These are phyloP conservation scores for Penicillium griseofulvum DNA, from an alignment of 2,329 filamentous ascomycete species.

Conservation along the genomic window DNA sequence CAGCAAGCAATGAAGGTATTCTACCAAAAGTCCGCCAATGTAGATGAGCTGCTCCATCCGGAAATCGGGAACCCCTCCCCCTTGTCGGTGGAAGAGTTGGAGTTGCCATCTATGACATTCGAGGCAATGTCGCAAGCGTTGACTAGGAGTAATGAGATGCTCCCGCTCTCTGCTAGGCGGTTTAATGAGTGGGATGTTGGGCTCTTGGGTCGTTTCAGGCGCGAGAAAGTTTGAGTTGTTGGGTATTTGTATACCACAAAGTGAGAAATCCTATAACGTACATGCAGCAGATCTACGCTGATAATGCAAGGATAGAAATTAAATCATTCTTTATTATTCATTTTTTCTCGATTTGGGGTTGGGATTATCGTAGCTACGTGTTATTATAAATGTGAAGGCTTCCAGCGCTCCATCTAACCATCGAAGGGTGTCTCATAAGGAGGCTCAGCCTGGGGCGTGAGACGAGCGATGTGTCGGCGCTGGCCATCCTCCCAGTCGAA, in stretches of 20 bases:
- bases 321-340: background rate
- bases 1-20: slow-evolving; percentile 59
- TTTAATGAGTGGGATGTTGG: slow-evolving; percentile 58
- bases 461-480: slow-evolving; percentile 73
- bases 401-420: slow-evolving; percentile 11
- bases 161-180: slow-evolving; percentile 50
- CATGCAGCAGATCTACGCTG: no score
- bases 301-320: background rate
- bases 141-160: slow-evolving; percentile 40
- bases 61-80: slow-evolving; percentile 39
- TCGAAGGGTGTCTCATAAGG: slow-evolving; percentile 69
- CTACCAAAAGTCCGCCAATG: slow-evolving; percentile 43
- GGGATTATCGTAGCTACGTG: background rate
- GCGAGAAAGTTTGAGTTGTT: background rate
- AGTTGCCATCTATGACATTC: slow-evolving; percentile 40
- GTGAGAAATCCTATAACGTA: background rate
- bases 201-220: slow-evolving; percentile 48
- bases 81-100: slow-evolving; percentile 51
- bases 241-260: background rate
- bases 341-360: background rate
- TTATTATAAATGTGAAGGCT: background rate
- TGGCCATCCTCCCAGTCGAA: slow-evolving; percentile 80
- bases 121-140: slow-evolving; percentile 39
- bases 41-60: slow-evolving; percentile 36
- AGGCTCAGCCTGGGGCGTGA: slow-evolving; percentile 77